Conservation (phyloP, 1,139 yeast genomes). For the Pichia sp. region DNA sequence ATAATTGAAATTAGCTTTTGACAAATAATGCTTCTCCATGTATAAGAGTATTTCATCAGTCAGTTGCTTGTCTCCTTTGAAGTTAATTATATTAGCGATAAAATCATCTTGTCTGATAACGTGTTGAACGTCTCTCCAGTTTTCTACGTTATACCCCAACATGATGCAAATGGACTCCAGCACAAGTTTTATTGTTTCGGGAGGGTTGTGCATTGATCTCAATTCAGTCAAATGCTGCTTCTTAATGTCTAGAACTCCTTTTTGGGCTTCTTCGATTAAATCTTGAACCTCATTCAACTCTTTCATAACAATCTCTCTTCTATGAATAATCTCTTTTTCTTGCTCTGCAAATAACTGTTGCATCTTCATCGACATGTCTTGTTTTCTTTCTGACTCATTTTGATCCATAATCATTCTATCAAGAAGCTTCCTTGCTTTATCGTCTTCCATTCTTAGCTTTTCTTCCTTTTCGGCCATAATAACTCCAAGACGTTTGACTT, state of each 20-base stretch:
- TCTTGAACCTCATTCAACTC: constrained; percentile 81
- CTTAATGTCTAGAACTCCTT: constrained; percentile 85
- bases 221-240: constrained; percentile 89
- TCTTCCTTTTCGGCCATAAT: constrained; percentile 52
- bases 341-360: constrained; percentile 67
- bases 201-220: constrained; percentile 88
- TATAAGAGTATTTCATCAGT: constrained; percentile 46
- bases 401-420: constrained; percentile 81
- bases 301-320: constrained; percentile 51
- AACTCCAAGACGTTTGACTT: constrained; percentile 57
- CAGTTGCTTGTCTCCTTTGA: constrained; percentile 60
- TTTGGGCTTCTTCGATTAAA: constrained; percentile 75
- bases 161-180: constrained; percentile 85
- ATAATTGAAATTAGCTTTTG: constrained; percentile 60
- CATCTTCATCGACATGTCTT: constrained; percentile 77
- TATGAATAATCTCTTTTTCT: constrained; percentile 54
- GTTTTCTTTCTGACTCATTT: constrained; percentile 87
- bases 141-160: constrained; percentile 62
- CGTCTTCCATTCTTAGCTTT: constrained; percentile 51
- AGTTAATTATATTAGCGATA: constrained; percentile 75
- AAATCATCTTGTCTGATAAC: constrained; percentile 82
- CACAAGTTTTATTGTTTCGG: constrained; percentile 78
- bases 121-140: constrained; percentile 82
- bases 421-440: constrained; percentile 67
- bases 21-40: constrained; percentile 59